Evolutionary conservation across 495 filamentous ascomycete species (phyloP).

Genomic region (Glonium stellatum): DNA sequence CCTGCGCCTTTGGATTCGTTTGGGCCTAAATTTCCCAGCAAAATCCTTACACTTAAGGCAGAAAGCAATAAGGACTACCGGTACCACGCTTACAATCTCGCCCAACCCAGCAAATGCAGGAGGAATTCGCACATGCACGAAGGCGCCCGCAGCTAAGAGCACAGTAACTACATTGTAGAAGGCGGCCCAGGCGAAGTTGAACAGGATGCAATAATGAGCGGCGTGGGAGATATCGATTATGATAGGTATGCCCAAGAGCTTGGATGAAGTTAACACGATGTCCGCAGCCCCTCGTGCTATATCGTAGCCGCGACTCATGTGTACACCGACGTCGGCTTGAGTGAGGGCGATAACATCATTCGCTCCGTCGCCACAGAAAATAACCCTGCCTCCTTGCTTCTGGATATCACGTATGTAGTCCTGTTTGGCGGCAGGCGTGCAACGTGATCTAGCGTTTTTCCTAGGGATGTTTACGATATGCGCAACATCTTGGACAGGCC

Average conservation of each 20-base stretch:
- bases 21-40: constrained; percentile 12
- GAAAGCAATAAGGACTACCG: constrained; percentile 57
- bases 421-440: constrained; percentile 57
- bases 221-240: constrained; percentile 54
- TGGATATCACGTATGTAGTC: constrained; percentile 48
- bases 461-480: constrained; percentile 46
- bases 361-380: constrained; percentile 75
- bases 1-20: too few relatives aligned
- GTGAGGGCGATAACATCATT: constrained; percentile 74
- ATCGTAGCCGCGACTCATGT: constrained; percentile 56
- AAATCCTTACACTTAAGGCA: constrained; percentile 39
- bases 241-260: constrained; percentile 50
- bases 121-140: constrained; percentile 56
- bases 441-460: constrained; percentile 43
- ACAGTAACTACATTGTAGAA: constrained; percentile 71
- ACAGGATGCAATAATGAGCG: constrained; percentile 49
- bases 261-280: constrained; percentile 56
- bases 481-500: constrained; percentile 51
- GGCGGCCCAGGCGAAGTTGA: constrained; percentile 70
- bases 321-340: constrained; percentile 65
- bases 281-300: constrained; percentile 63
- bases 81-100: constrained; percentile 70
- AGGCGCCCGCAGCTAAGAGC: constrained; percentile 62
- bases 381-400: constrained; percentile 34
- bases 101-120: constrained; percentile 70